Evolutionary conservation across 75 land plant genomes (phyloP).

Genomic region (Selaginella tamariscina): DNA sequence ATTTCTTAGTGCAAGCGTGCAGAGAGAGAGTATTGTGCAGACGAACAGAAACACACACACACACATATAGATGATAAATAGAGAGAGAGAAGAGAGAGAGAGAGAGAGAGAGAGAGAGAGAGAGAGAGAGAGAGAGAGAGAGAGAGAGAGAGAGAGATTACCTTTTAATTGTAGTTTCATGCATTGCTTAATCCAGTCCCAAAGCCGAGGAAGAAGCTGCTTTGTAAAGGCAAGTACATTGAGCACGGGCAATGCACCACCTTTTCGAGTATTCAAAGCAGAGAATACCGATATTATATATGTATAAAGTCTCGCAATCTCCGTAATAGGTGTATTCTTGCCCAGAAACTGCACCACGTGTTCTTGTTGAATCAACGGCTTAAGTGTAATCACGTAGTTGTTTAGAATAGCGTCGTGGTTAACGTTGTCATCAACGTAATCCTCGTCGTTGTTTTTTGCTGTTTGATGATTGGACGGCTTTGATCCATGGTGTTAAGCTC

Average conservation of each 20-base stretch:
- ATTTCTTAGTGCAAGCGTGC: too few relatives aligned
- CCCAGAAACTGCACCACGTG: slow-evolving; percentile 43
- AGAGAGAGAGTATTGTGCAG: too few relatives aligned
- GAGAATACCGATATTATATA: slow-evolving; percentile 50
- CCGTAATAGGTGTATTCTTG: slow-evolving; percentile 18
- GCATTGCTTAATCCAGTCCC: slow-evolving; percentile 32
- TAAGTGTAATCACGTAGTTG: slow-evolving; percentile 13
- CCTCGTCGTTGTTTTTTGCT: slow-evolving; percentile 7
- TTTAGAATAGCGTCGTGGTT: slow-evolving; percentile 13
- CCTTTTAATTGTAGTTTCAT: background rate
- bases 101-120: too few relatives aligned
- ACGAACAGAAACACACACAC: too few relatives aligned
- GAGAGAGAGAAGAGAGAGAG: too few relatives aligned
- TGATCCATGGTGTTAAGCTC: slow-evolving; percentile 35
- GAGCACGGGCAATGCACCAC: slow-evolving; percentile 56
- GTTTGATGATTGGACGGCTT: slow-evolving; percentile 18
- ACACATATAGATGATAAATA: too few relatives aligned
- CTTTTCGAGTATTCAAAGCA: slow-evolving; percentile 36
- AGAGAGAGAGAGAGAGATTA: too few relatives aligned
- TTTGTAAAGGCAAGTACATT: slow-evolving; percentile 77
- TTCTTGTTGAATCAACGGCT: slow-evolving; percentile 52
- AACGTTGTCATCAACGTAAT: slow-evolving; percentile 12
- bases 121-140: too few relatives aligned
- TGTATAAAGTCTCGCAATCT: slow-evolving; percentile 51
- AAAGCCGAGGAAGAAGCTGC: slow-evolving; percentile 47